phyloP scores from a whole-genome alignment of 495 filamentous ascomycete species.

The Melanomma pulvis-pyrius region DNA sequence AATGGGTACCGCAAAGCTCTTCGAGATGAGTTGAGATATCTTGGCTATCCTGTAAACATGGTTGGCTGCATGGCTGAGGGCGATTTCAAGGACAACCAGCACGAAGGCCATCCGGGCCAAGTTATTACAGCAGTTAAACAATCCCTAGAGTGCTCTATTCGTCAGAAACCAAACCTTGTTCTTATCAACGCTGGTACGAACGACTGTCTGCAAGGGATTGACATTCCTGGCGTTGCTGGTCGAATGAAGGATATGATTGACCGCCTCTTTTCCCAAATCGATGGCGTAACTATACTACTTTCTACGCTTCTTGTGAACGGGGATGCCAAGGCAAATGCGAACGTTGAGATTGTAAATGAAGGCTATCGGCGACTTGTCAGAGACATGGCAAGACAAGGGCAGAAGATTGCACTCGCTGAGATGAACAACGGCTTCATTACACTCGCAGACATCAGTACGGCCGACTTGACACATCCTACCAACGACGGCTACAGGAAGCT shows the following conservation, averaged over 20 bases:
- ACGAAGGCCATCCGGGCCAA: not conserved
- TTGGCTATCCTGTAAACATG: not conserved
- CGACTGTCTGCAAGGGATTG: not conserved
- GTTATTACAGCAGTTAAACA: not conserved
- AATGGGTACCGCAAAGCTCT: constrained; percentile 12
- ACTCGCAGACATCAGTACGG: not conserved
- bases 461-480: not conserved
- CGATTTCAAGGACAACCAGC: not conserved
- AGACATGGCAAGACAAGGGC: not conserved
- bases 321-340: not conserved
- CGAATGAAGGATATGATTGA: constrained; percentile 3
- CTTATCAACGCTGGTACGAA: constrained; percentile 1
- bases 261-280: not conserved
- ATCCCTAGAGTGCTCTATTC: not conserved
- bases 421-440: constrained; percentile 1
- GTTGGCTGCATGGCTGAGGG: not conserved
- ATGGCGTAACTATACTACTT: not conserved
- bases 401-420: not conserved
- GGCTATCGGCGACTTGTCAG: not conserved
- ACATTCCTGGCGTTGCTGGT: not conserved
- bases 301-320: not conserved
- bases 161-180: not conserved
- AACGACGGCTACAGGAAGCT: not conserved
- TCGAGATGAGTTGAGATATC: not conserved
- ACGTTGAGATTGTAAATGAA: not conserved